Conservation (phyloP, 2,329 filamentous ascomycete species). For the Emmonsiellopsis sp. region DNA sequence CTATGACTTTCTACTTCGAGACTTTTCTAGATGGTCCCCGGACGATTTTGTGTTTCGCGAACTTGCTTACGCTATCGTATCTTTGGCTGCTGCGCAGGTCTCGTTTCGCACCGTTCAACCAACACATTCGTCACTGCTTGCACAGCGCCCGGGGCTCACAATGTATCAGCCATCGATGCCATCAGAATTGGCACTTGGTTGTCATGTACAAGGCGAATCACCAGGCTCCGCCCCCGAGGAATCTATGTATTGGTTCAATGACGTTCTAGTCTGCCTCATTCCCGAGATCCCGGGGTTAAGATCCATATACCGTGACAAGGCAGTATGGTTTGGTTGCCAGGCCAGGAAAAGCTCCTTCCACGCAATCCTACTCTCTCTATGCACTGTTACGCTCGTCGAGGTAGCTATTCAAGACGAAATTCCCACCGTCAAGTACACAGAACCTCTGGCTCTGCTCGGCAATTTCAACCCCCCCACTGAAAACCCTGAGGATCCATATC, state of each 20-base stretch:
- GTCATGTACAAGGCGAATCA: not conserved
- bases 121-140: no score
- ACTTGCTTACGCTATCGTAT: constrained; percentile 1
- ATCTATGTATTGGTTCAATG: constrained; percentile 3
- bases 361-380: not conserved
- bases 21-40: not conserved
- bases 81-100: not conserved
- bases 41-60: not conserved
- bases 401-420: not conserved
- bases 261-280: not conserved
- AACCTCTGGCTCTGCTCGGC: not conserved
- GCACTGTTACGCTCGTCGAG: not conserved
- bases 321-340: not conserved
- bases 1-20: not conserved
- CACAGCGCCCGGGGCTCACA: no score
- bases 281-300: not conserved
- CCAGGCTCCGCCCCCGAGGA: constrained; percentile 1
- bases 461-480: not conserved
- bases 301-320: not conserved
- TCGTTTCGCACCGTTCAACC: not conserved
- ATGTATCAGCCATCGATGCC: not conserved
- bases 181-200: not conserved
- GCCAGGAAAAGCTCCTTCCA: not conserved
- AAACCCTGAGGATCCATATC: not conserved
- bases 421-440: not conserved